Conservation (phyloP, 2,329 filamentous ascomycete species). For the Colletotrichum caudatum region DNA sequence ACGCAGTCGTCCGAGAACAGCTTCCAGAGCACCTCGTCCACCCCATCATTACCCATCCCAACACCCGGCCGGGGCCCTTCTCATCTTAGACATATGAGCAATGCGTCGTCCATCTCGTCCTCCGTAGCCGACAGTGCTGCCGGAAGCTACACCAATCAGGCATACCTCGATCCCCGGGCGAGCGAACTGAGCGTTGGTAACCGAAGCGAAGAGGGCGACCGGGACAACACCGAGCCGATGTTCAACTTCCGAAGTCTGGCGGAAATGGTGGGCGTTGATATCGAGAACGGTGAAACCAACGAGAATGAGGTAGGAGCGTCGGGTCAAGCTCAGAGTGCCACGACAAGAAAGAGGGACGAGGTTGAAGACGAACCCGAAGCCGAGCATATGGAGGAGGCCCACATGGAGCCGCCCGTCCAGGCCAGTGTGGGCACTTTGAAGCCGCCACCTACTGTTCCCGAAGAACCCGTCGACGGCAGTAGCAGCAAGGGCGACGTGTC, state of each 20-base stretch:
- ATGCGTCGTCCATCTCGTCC: slow-evolving; percentile 84
- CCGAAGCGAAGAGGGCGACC: slow-evolving; percentile 62
- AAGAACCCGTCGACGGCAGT: slow-evolving; percentile 47
- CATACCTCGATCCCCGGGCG: slow-evolving; percentile 59
- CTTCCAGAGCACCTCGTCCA: slow-evolving; percentile 47
- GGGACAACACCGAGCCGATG: slow-evolving; percentile 77
- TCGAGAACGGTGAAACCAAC: slow-evolving; percentile 62
- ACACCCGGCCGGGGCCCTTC: slow-evolving; percentile 71
- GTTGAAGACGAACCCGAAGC: slow-evolving; percentile 50
- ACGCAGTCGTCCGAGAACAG: slow-evolving; percentile 44
- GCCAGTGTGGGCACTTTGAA: slow-evolving; percentile 40
- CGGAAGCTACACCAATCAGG: slow-evolving; percentile 61
- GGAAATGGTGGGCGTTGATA: slow-evolving; percentile 79
- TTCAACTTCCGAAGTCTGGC: slow-evolving; percentile 93
- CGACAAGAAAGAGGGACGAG: slow-evolving; percentile 47
- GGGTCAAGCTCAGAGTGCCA: slow-evolving; percentile 43
- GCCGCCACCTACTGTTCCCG: slow-evolving; percentile 39
- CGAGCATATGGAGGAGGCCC: slow-evolving; percentile 52
- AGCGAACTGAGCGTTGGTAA: slow-evolving; percentile 66
- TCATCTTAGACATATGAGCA: slow-evolving; percentile 86
- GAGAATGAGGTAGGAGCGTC: slow-evolving; percentile 46
- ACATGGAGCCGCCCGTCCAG: slow-evolving; percentile 40
- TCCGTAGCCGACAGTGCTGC: slow-evolving; percentile 77
- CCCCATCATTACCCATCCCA: slow-evolving; percentile 58
- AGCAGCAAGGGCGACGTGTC: slow-evolving; percentile 30